Conservation (phyloP, 495 filamentous ascomycete species). For the Penicillium macrosclerotiorum region DNA sequence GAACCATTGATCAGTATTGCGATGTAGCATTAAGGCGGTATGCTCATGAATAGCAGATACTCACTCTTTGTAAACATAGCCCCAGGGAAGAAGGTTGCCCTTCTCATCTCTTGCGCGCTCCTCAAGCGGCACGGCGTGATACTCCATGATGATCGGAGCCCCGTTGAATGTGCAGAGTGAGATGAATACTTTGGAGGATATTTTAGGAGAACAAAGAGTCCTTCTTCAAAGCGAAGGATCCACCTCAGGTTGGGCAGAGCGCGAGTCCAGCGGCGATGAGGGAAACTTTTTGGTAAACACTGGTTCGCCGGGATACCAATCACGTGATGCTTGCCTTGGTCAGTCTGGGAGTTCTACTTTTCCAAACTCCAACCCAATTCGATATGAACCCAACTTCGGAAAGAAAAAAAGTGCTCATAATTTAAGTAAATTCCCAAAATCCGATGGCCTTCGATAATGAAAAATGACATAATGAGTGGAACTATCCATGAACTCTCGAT, state of each 20-base stretch:
- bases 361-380: neutral
- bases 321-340: slow-evolving; percentile 15
- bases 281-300: slow-evolving; percentile 29
- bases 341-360: no score
- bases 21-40: neutral
- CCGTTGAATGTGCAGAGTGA: neutral
- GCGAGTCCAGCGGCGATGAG: neutral
- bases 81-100: slow-evolving; percentile 60
- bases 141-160: slow-evolving; percentile 47
- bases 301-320: slow-evolving; percentile 26
- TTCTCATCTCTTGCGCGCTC: slow-evolving; percentile 61
- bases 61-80: slow-evolving; percentile 60
- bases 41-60: slow-evolving; percentile 13
- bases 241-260: slow-evolving; percentile 3
- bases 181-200: neutral
- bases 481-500: no score
- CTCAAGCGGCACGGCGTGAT: slow-evolving; percentile 63
- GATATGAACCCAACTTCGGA: no score
- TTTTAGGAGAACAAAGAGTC: neutral
- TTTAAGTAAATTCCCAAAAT: no score
- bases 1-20: slow-evolving; percentile 5
- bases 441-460: no score
- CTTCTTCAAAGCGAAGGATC: neutral
- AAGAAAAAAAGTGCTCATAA: no score
- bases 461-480: no score